Percentiles rank a stretch among this genome's conserved stretches.
phyloP scores from a whole-genome alignment of 257 asterid species.

The Cynanchum wilfordii region DNA sequence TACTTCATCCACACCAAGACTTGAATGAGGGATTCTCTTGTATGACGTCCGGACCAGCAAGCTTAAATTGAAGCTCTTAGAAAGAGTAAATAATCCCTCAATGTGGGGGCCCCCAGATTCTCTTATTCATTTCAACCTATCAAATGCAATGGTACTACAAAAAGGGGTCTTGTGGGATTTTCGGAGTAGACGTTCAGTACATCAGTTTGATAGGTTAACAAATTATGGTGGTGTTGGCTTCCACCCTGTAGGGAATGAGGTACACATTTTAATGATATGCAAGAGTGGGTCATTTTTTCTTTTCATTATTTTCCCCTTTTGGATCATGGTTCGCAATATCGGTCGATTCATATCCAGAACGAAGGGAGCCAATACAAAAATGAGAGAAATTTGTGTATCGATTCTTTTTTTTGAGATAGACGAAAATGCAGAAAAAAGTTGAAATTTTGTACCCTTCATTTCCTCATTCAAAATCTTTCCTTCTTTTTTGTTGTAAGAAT shows the following conservation, averaged over 20 bases:
- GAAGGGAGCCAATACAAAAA: too few relatives aligned
- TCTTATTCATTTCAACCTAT: constrained; percentile 73
- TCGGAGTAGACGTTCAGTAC: constrained; percentile 58
- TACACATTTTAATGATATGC: constrained; percentile 15
- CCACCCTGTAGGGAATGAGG: constrained; percentile 99
- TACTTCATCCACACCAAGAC: constrained; percentile 54
- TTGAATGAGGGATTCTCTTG: constrained; percentile 76
- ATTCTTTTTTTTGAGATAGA: too few relatives aligned
- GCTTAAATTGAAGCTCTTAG: constrained; percentile 51
- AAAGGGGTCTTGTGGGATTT: constrained; percentile 96
- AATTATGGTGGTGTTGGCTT: constrained; percentile 98
- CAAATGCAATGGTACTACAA: constrained; percentile 79
- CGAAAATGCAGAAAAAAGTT: too few relatives aligned
- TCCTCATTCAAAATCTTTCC: too few relatives aligned
- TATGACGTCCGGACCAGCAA: constrained; percentile 67
- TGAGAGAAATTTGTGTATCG: too few relatives aligned
- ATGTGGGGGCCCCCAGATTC: constrained; percentile 73
- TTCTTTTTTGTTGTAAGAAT: too few relatives aligned
- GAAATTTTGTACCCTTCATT: too few relatives aligned
- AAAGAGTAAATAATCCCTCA: constrained; percentile 42
- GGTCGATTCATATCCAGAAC: too few relatives aligned
- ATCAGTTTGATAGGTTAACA: constrained; percentile 78
- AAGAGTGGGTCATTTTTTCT: background rate
- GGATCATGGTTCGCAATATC: too few relatives aligned
- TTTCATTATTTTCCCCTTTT: background rate